Percentiles rank a stretch among this genome's conserved stretches.
Conservation (phyloP, 1,139 yeast species). For the Yamadazyma atmosphaerica region DNA sequence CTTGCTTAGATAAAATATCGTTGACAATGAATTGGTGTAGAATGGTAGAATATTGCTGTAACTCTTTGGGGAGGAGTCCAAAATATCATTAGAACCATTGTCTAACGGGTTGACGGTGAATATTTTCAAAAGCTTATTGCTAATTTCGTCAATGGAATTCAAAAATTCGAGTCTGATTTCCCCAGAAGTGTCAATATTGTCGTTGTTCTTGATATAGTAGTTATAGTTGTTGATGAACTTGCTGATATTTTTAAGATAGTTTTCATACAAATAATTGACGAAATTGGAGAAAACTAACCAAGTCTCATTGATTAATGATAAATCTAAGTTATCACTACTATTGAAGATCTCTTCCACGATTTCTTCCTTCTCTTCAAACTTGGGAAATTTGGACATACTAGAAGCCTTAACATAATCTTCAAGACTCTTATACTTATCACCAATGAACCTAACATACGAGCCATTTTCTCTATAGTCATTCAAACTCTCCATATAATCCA, state of each 20-base stretch:
- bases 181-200: constrained; percentile 33
- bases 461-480: constrained; percentile 35
- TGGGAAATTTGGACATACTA: constrained; percentile 18
- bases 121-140: constrained; percentile 27
- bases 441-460: constrained; percentile 39
- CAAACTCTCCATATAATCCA: constrained; percentile 37
- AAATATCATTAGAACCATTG: constrained; percentile 26
- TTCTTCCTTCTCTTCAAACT: constrained; percentile 27
- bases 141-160: constrained; percentile 26
- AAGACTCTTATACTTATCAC: constrained; percentile 38
- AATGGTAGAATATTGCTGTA: constrained; percentile 42
- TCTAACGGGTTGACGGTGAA: constrained; percentile 29
- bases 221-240: constrained; percentile 41
- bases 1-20: constrained; percentile 37
- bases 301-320: constrained; percentile 45
- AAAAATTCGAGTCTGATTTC: constrained; percentile 29
- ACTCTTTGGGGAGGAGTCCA: constrained; percentile 38
- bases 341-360: constrained; percentile 37
- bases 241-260: constrained; percentile 29
- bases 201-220: constrained; percentile 27
- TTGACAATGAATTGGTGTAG: constrained; percentile 43
- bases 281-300: constrained; percentile 46
- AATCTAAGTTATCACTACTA: constrained; percentile 42
- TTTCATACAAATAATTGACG: constrained; percentile 34
- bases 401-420: constrained; percentile 38